These are phyloP conservation scores for Aspergillus transmontanensis DNA, from an alignment of 2,329 filamentous ascomycete species.

Conservation along the genomic window DNA sequence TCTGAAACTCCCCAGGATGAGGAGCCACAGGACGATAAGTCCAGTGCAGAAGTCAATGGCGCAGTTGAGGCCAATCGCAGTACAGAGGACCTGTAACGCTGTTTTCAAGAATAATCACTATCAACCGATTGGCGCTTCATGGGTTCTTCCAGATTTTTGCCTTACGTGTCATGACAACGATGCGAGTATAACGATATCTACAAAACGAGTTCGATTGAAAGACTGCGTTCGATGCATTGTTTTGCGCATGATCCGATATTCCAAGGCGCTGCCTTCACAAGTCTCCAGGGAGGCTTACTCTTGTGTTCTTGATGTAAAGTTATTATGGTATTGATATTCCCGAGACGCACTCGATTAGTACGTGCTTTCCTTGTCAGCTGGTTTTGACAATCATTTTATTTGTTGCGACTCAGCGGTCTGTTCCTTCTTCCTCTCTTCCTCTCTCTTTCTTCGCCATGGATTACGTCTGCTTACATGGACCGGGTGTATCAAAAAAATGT, in stretches of 20 bases:
- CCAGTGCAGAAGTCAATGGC: conserved; percentile 25
- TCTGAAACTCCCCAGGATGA: conserved; percentile 33
- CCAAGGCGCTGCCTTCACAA: conserved; percentile 15
- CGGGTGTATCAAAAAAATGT: conserved; percentile 1
- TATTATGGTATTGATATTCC: conserved; percentile 18
- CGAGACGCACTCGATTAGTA: conserved; percentile 11
- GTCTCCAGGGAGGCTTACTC: conserved; percentile 14
- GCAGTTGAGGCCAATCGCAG: conserved; percentile 15
- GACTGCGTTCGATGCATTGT: not conserved
- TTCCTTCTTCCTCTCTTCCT: conserved; percentile 14
- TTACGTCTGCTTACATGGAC: not conserved
- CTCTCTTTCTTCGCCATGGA: conserved; percentile 4
- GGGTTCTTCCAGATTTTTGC: conserved; percentile 5
- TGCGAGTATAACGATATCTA: not conserved
- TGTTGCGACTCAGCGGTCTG: conserved; percentile 9
- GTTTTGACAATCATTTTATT: conserved; percentile 6
- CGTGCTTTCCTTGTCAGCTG: conserved; percentile 13
- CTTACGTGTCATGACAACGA: not conserved
- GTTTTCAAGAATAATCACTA: not conserved
- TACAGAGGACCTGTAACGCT: conserved; percentile 11
- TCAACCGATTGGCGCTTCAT: conserved; percentile 4
- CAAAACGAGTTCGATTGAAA: not conserved
- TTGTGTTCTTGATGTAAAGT: conserved; percentile 19
- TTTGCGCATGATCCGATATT: conserved; percentile 12
- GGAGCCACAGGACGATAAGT: conserved; percentile 23